Conservation (phyloP, 169 alveolate genomes). For the Plasmodium chabaudi region DNA sequence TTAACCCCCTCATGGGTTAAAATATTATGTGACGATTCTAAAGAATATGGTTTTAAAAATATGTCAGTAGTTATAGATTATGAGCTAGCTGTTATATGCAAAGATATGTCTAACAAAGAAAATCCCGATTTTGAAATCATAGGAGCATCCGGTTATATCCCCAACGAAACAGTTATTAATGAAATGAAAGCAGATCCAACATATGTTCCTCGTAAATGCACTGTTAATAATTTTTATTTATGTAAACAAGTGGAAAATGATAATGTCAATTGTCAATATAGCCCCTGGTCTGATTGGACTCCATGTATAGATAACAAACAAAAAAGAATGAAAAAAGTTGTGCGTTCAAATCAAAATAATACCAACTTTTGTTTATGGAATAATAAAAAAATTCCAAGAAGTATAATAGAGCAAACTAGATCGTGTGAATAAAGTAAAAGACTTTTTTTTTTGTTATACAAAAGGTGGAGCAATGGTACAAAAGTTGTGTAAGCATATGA, state of each 20-base stretch:
- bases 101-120: slow-evolving; percentile 17
- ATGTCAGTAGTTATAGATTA: slow-evolving; percentile 73
- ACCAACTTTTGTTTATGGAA: slow-evolving; percentile 53
- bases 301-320: slow-evolving; percentile 28
- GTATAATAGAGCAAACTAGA: slow-evolving; percentile 48
- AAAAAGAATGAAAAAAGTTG: slow-evolving; percentile 42
- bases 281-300: slow-evolving; percentile 66
- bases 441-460: no score
- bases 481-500: no score
- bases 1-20: slow-evolving; percentile 61
- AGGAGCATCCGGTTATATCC: slow-evolving; percentile 58
- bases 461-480: no score
- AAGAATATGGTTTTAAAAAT: slow-evolving; percentile 48
- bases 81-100: slow-evolving; percentile 62
- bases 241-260: slow-evolving; percentile 62
- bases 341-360: slow-evolving; percentile 48
- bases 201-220: slow-evolving; percentile 67
- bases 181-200: slow-evolving; percentile 14
- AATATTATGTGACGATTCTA: slow-evolving; percentile 56
- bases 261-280: slow-evolving; percentile 37
- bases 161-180: slow-evolving; percentile 17
- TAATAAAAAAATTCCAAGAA: slow-evolving; percentile 36
- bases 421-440: slow-evolving; percentile 2
- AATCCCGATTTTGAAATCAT: slow-evolving; percentile 56
- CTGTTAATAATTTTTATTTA: slow-evolving; percentile 65